Evolutionary conservation across 2,329 filamentous ascomycete species (phyloP), one percentile per base, ranked within the genome.

Genomic region (Botrytis cinerea): DNA sequence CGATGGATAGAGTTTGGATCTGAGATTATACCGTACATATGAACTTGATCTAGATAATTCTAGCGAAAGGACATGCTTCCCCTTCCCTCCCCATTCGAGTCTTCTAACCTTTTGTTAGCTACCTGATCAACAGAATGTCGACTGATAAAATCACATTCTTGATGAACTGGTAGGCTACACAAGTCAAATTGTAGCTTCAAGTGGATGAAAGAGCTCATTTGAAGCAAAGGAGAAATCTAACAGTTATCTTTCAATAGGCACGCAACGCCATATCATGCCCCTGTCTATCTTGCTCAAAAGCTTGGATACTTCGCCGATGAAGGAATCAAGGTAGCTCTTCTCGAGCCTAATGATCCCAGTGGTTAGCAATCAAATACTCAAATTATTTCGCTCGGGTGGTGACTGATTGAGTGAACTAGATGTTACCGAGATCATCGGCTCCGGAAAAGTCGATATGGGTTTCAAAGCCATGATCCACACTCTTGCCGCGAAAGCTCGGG

Each of bases 11-110:
- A 82, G 81, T 78, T 76, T 80, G 80, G 85, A 85, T 91, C 90
- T 92, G 90, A 92, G 90, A 92, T 88, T 84, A 92, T 91, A 92
- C 90, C 90, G 90, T 87, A 71, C 59, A 62, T 54, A 54, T 84
- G 87, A 93, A 93, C 91, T 93, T 93, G 91, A 93, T 92, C 90
- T 92, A 90, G 89, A 90, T 91, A 92, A 93, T 92, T 87, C 90
- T 90, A 92, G 91, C 91, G 92, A 91, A 93, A 93, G 91, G 89
- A 93, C 89, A 91, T 93, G 91, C 91, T 91, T 91, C 88, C 79
- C 80, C 78, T 75, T 76, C 77, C 74, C 75, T 73, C 76, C 73
- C 75, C 73, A 63, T 74, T 72, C 73, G 77, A 74, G 77, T 78
- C 78, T 81, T 85, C 86, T 89, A 82, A 89, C 85, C 80, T 78